Evolutionary conservation across 2,329 filamentous ascomycete species (phyloP), one percentile per base, ranked within the genome.

Genomic region (Neonectria sp.): DNA sequence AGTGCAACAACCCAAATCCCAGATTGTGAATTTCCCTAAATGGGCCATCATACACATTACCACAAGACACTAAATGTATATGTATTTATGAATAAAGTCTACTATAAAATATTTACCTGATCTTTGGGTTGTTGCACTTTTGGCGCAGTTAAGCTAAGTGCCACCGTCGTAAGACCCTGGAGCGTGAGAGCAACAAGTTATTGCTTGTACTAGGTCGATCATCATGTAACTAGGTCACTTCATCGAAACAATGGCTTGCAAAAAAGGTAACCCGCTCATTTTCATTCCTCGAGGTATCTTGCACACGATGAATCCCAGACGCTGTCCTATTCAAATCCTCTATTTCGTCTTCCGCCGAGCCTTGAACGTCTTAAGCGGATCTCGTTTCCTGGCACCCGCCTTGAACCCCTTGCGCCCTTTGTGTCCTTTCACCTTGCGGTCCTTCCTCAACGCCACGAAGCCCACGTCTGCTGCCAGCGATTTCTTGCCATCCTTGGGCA

Each of bases 291-390:
- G 65, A 75, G 73, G 68, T 74, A 74, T 71, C 62, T 61, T 55
- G 46, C 71, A 46, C 49, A 60, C 52, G 59, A 61, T 60, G 45
- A 48, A 60, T 35, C 33, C 29, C 45, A 46, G 65, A 64, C 71
- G 58, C 68, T 71, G 15, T 63, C 56, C 68, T 63, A 62, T 53
- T 43, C 55, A 12, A 29, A 48, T 40, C 57, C 17, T 70, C 67
- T 75, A 80, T 67, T 79, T 81, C 60, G 77, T 80, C 80, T 85
- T 89, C 60, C 84, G 80, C 73, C 87, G 83, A 27, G 88, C 89
- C 80, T 94, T 97, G 80, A 98, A 96, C 9, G 92, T 95, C 85
- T 95, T 97, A 77, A 98, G 84, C 7, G 95, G 95, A 84, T 98
- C 94, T 59, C 89, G 84, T 81, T 92, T 95, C 75, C 90, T 89